Percentiles rank a stretch among this genome's conserved stretches.
These are phyloP conservation scores for Selaginella tamariscina DNA, from an alignment of 75 land plant species.

Conservation along the genomic window DNA sequence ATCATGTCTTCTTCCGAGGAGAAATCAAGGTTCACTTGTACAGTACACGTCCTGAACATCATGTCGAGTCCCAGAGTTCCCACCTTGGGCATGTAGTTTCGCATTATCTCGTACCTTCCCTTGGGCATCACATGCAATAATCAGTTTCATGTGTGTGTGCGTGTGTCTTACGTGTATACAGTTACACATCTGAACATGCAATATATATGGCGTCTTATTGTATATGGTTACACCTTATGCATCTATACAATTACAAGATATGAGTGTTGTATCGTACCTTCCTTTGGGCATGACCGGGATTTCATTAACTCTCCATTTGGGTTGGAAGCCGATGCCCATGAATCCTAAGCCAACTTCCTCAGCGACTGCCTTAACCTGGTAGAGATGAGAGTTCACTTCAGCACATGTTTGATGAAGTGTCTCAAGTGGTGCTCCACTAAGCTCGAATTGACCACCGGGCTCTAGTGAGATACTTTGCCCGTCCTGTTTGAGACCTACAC, in stretches of 20 bases:
- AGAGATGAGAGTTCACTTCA: constrained; percentile 2
- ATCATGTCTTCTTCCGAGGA: constrained; percentile 11
- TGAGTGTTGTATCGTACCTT: neutral
- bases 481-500: constrained; percentile 10
- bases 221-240: too few species aligned
- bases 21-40: constrained; percentile 8
- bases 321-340: constrained; percentile 6
- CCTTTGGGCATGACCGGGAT: constrained; percentile 7
- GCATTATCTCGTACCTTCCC: constrained; percentile 1
- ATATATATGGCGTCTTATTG: too few species aligned
- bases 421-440: constrained; percentile 7
- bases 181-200: too few species aligned
- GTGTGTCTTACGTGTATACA: too few species aligned
- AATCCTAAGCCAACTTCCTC: constrained; percentile 1
- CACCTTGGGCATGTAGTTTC: neutral
- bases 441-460: constrained; percentile 10
- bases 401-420: constrained; percentile 12
- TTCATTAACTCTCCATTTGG: neutral
- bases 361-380: constrained; percentile 5
- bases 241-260: too few species aligned
- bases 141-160: too few species aligned
- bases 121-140: too few species aligned
- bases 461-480: neutral
- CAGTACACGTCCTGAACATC: constrained; percentile 7
- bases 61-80: neutral